Conservation (phyloP, 768 basidiomycete genomes). For the Fibroporia radiculosa region DNA sequence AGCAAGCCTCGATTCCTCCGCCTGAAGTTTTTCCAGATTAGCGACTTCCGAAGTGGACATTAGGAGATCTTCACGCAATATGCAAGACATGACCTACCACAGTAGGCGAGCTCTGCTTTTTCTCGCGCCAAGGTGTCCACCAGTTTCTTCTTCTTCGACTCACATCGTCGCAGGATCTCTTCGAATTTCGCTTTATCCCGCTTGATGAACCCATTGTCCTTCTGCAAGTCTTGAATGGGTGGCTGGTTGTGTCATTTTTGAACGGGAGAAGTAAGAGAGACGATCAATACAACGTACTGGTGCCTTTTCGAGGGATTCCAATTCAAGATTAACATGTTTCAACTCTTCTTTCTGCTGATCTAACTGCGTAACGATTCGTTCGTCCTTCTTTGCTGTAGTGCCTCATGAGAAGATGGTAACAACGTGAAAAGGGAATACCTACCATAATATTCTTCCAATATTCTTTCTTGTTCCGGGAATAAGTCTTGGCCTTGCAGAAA, state of each 20-base stretch:
- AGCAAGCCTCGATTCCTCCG: slow-evolving; percentile 55
- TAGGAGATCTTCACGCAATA: neutral
- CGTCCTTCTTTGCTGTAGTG: slow-evolving; percentile 57
- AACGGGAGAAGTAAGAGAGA: neutral
- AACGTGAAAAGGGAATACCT: slow-evolving; percentile 18
- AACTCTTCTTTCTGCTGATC: slow-evolving; percentile 47
- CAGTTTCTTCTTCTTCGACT: slow-evolving; percentile 59
- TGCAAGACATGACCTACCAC: slow-evolving; percentile 32
- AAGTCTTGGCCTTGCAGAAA: slow-evolving; percentile 65
- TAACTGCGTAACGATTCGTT: slow-evolving; percentile 54
- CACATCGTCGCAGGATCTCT: slow-evolving; percentile 64
- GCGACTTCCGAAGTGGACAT: slow-evolving; percentile 32
- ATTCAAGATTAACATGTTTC: slow-evolving; percentile 40
- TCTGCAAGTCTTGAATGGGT: slow-evolving; percentile 55
- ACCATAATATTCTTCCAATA: slow-evolving; percentile 76
- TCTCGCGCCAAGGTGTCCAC: slow-evolving; percentile 60
- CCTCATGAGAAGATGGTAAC: slow-evolving; percentile 1
- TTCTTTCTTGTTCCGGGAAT: slow-evolving; percentile 61
- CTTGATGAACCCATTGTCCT: slow-evolving; percentile 54
- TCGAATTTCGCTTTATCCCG: slow-evolving; percentile 76
- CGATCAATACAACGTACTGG: slow-evolving; percentile 42
- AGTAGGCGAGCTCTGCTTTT: slow-evolving; percentile 52
- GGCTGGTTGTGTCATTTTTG: slow-evolving; percentile 19
- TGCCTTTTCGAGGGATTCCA: slow-evolving; percentile 52
- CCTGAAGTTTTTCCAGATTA: slow-evolving; percentile 54